Base-by-base conservation (phyloP, 2,329 filamentous ascomycete species). In the Lojkania enalia region DNA sequence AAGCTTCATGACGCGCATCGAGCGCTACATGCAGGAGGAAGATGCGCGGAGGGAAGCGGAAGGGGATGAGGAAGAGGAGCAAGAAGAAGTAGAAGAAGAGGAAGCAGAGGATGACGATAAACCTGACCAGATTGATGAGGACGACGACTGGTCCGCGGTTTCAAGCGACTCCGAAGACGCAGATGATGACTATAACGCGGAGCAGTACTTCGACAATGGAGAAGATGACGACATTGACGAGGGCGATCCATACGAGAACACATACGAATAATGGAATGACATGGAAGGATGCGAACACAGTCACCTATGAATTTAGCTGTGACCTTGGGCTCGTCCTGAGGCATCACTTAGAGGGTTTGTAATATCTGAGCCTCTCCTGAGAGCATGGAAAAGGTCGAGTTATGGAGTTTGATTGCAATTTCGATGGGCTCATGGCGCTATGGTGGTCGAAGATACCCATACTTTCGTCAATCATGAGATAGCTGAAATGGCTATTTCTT, bases 111-210 rank as follows among this genome's bases (percentile, higher is more conserved):
- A 79, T 7, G 77, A 78, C 3, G 66, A 69, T 5, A 74, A 77
- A 29, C 77, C 79, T 31, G 76, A 80, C 47, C 74, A 79, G 21
- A 72, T 77, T 5, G 81, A 83, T 41, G 78, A 81, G 45, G 78
- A 82, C 42, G 84, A 81, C 50, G 77, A 81, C 15, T 68, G 51
- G 50, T 64, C 59, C 4, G 62, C 57, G 33, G 79, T 80, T 18
- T 80, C 83, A 33, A 81, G 82, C 11, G 79, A 82, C 43, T 81
- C 79, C 3, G 82, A 84, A 59, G 84, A 85, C 56, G 80, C 84
- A 54, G 82, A 79, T 1, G 82, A 85, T 56, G 77, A 84, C 51
- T 85, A 85, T 70, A 79, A 75, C 42, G 82, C 82, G 5, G 82
- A 80, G 39, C 80, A 78, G 42, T 82, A 72, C 36, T 79, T 77